A percentile compares a stretch with the other conserved stretches of the same genome.
These are phyloP conservation scores for Entonaema liquescens DNA, from an alignment of 495 filamentous ascomycete genomes.

Conservation along the genomic window DNA sequence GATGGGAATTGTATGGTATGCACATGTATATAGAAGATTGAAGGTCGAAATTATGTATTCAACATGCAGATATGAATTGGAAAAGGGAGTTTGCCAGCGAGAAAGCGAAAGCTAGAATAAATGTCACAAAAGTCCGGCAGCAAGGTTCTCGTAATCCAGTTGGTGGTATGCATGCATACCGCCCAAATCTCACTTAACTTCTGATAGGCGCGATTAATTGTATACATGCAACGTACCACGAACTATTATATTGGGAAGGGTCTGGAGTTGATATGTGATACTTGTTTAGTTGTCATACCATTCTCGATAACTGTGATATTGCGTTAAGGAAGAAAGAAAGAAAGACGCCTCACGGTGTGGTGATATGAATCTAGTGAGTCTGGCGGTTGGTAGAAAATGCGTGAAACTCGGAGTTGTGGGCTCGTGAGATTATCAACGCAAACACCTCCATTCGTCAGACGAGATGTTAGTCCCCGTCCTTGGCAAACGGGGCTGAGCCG, in stretches of 20 bases:
- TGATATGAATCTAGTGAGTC: background rate
- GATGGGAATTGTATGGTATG: background rate
- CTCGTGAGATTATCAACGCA: conserved; percentile 14
- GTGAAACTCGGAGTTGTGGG: background rate
- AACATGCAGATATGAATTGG: conserved; percentile 37
- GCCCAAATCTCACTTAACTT: background rate
- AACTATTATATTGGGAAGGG: background rate
- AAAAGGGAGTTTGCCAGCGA: background rate
- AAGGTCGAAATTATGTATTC: conserved; percentile 34
- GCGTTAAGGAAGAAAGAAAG: background rate
- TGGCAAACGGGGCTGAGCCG: conserved; percentile 26
- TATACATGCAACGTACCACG: conserved; percentile 6
- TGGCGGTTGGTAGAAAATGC: background rate
- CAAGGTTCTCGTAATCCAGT: background rate
- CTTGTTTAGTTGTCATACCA: too few relatives aligned
- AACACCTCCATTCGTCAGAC: conserved; percentile 23
- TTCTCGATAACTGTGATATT: too few relatives aligned
- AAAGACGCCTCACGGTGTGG: background rate
- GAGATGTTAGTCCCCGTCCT: conserved; percentile 8
- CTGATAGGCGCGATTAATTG: conserved; percentile 9
- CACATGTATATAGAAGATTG: background rate
- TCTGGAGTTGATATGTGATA: too few relatives aligned
- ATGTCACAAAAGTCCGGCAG: conserved; percentile 4
- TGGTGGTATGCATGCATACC: background rate
- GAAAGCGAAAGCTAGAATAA: conserved; percentile 9